Evolutionary conservation across 2,329 filamentous ascomycete species (phyloP), one percentile per base, ranked within the genome.

Genomic region (Beauveria brongniartii): DNA sequence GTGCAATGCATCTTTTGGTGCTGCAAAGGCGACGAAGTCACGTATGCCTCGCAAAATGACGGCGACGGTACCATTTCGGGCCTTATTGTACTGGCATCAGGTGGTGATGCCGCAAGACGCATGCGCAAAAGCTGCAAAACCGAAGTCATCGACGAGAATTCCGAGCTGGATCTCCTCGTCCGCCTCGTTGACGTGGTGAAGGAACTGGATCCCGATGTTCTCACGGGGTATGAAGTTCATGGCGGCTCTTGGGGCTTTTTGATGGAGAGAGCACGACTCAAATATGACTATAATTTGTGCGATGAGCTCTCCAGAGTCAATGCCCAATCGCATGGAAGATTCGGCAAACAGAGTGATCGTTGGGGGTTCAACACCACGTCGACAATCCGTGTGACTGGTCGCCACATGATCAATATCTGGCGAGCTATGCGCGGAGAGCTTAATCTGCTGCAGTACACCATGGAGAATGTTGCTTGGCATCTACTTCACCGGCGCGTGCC

Each of bases 401-500:
- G 94, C 63, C 93, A 97, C 70, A 91, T 96, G 81, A 92, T 99
- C 76, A 97, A 97, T 67, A 89, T 97, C 51, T 97, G 94, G 92
- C 84, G 93, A 67, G 92, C 92, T 0, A 97, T 99, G 92, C 84
- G 91, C 62, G 85, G 88, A n/a, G 93, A 97, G 73, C 76, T 99
- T 30, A 95, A 92, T 66, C 77, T 99, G 30, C 80, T 96, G 12
- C 92, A 97, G 70, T 97, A 99, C 70, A 96, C 90, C 0, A 89
- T 97, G 85, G 94, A 97, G 73, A 97, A 96, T 68, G 91, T 97
- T 4, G 90, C 86, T 0, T 97, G 95, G 78, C 92, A 97, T 74
- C 74, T 97, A 1, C 80, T 99, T 2, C 92, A 96, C 67, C 86
- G 86, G 37, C 85, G 93, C 3, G 89, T 97, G 55, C 94, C 94